Conservation (phyloP, 2,329 filamentous ascomycete genomes). For the Hypoxylon sp. region DNA sequence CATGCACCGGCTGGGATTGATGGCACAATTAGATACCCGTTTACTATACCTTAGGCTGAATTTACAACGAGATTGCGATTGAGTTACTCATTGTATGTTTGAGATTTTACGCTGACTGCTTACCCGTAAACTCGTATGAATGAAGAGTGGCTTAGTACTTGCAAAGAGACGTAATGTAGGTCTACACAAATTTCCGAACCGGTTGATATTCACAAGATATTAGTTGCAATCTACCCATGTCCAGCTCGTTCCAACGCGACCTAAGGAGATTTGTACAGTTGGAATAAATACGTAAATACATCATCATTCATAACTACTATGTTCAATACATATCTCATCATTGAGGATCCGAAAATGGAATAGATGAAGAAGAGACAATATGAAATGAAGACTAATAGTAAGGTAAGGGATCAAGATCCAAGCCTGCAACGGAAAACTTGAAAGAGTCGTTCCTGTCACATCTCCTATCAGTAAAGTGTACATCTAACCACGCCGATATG, state of each 20-base stretch:
- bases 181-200: neutral
- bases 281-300: slow-evolving; percentile 15
- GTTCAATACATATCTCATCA: neutral
- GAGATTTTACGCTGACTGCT: neutral
- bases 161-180: neutral
- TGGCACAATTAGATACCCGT: slow-evolving; percentile 48
- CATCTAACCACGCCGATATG: neutral
- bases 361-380: neutral
- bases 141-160: neutral
- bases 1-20: slow-evolving; percentile 33
- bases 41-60: slow-evolving; percentile 42
- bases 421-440: slow-evolving; percentile 70
- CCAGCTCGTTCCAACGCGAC: neutral
- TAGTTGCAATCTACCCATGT: neutral
- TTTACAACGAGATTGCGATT: slow-evolving; percentile 37
- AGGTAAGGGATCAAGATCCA: slow-evolving; percentile 71
- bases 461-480: slow-evolving; percentile 33
- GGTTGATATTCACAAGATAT: neutral
- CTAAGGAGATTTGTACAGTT: slow-evolving; percentile 11
- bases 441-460: slow-evolving; percentile 70
- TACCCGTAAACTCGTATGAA: neutral
- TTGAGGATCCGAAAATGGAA: neutral
- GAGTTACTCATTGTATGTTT: neutral
- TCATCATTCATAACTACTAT: slow-evolving; percentile 7
- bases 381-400: slow-evolving; percentile 55